Evolutionary conservation across 2,329 filamentous ascomycete species (phyloP), one percentile per base, ranked within the genome.

Genomic region (Cytospora leucostoma): DNA sequence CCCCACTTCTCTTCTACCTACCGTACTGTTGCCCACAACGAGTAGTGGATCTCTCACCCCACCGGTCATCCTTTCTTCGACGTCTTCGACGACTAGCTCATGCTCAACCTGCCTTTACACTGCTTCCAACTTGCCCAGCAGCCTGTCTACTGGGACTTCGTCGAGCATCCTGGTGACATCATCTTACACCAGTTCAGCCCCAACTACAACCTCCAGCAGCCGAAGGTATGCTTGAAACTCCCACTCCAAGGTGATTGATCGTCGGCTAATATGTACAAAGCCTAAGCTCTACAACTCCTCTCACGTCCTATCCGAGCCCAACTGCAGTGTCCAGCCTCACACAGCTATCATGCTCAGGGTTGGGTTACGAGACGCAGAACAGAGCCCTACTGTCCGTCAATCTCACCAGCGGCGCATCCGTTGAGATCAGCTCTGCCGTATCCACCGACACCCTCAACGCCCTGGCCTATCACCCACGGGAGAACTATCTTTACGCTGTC

Each of bases 401-500:
- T 15, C 27, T 57, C 27, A 3, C 11, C 17, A 35, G 40, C 27
- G 53, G 35, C 15, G 12, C 12, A 2, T 33, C 8, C 13, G 13
- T 12, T 33, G 5, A 5, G 32, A 7, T 32, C 10, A 11, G 17
- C n/a, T 17, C 27, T 19, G 54, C 37, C 15, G 1, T 21, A 8
- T 57, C 4, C 3, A 13, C 8, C 19, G 38, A 47, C 32, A 34
- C 40, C 15, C 8, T 33, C 56, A 58, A 58, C n/a, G 56, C 56
- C 8, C 8, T 50, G 33, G 56, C 44, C 7, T 58, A 58, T 34
- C 40, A 58, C 15, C 2, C 56, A 4, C 34, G 17, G 1, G 56
- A 58, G 1, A 38, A 58, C 13, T 58, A 58, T 27, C 4, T 58
- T 10, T 58, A 58, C 17, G 56, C 44, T 7, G 15, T 58, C 3